Percentiles rank a stretch among this genome's conserved stretches.
These are phyloP conservation scores for Ophiostoma novo-ulmi DNA, from an alignment of 2,329 filamentous ascomycete species.

Conservation along the genomic window DNA sequence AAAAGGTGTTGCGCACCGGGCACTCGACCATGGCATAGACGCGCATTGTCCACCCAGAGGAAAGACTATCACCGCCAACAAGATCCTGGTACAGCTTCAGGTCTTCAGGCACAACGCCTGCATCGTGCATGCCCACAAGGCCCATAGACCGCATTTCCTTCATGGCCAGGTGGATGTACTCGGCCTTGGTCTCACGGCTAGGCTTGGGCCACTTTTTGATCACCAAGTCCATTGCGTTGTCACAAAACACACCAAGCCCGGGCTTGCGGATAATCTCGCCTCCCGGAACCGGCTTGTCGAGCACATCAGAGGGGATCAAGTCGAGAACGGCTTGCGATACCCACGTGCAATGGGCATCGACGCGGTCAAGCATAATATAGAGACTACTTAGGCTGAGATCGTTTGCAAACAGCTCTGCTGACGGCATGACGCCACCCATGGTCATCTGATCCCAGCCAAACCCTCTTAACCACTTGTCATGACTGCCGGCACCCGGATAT, in stretches of 20 bases:
- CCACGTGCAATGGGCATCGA: slow-evolving; percentile 67
- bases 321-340: slow-evolving; percentile 60
- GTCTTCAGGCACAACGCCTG: slow-evolving; percentile 54
- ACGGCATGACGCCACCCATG: slow-evolving; percentile 57
- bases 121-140: slow-evolving; percentile 64
- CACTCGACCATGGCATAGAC: slow-evolving; percentile 68
- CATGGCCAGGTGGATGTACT: slow-evolving; percentile 57
- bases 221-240: slow-evolving; percentile 65
- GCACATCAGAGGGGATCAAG: slow-evolving; percentile 50
- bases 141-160: slow-evolving; percentile 57
- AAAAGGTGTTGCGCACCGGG: slow-evolving; percentile 58
- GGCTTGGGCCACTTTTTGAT: slow-evolving; percentile 54
- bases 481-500: slow-evolving; percentile 46
- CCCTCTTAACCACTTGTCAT: slow-evolving; percentile 56
- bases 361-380: slow-evolving; percentile 64
- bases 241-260: slow-evolving; percentile 64
- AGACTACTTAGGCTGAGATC: slow-evolving; percentile 42
- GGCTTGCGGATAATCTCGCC: slow-evolving; percentile 59
- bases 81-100: slow-evolving; percentile 48
- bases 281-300: slow-evolving; percentile 51
- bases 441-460: slow-evolving; percentile 67
- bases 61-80: slow-evolving; percentile 35
- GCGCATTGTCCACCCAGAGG: slow-evolving; percentile 54
- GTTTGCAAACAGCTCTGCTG: slow-evolving; percentile 51
- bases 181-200: slow-evolving; percentile 46